phyloP scores from a whole-genome alignment of 352 stramenopile species.

The Thraustochytrium striatum region DNA sequence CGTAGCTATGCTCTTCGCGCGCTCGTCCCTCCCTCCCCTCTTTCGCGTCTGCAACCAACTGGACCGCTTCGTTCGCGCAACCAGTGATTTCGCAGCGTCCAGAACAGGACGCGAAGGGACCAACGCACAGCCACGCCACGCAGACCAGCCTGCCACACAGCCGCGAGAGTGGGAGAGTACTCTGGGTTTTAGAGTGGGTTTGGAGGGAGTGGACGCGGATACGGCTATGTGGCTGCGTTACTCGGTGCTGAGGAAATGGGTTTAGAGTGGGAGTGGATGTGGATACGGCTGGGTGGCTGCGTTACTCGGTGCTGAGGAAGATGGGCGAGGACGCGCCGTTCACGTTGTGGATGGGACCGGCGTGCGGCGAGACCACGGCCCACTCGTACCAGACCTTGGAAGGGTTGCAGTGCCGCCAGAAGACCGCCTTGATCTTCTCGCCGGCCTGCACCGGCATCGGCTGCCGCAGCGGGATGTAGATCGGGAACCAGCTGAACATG shows the following conservation, averaged over 20 bases:
- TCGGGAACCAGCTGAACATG: slow-evolving; percentile 99
- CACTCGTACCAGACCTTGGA: slow-evolving; percentile 98
- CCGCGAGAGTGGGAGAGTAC: background rate
- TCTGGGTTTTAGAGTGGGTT: background rate
- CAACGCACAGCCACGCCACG: too few relatives aligned
- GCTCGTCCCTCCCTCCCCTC: too few relatives aligned
- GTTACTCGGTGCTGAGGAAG: slow-evolving; percentile 71
- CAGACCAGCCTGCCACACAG: too few relatives aligned
- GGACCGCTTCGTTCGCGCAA: too few relatives aligned
- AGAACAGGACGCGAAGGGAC: too few relatives aligned
- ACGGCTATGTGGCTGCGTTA: slow-evolving; percentile 52
- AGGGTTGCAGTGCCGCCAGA: slow-evolving; percentile 81
- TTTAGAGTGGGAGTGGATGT: background rate
- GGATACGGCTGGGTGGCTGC: background rate
- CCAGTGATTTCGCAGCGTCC: too few relatives aligned
- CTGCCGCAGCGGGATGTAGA: slow-evolving; percentile 91
- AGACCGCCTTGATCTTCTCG: slow-evolving; percentile 73
- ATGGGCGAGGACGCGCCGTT: slow-evolving; percentile 92
- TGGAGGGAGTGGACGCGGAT: background rate
- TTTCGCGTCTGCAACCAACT: too few relatives aligned
- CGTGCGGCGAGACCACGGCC: slow-evolving; percentile 64
- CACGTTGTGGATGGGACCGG: slow-evolving; percentile 88
- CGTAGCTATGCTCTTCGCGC: too few relatives aligned
- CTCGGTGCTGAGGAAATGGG: slow-evolving; percentile 63
- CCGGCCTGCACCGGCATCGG: slow-evolving; percentile 74